Evolutionary conservation across 495 filamentous ascomycete species (phyloP).

Genomic region (Daldinia decipiens): DNA sequence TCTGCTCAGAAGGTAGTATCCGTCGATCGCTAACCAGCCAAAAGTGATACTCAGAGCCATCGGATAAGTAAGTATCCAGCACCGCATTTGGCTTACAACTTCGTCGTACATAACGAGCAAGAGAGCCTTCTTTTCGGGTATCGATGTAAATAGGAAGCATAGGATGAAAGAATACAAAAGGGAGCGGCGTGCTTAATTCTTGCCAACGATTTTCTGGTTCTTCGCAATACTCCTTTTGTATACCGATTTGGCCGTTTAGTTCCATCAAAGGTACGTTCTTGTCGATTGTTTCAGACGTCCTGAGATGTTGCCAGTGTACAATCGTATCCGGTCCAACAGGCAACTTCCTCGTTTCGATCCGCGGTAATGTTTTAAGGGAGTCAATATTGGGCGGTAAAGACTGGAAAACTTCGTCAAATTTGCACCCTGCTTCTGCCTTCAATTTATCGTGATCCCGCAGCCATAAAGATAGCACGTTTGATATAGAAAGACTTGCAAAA

Average conservation of each 20-base stretch:
- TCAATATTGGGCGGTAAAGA: conserved; percentile 52
- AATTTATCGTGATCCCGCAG: conserved; percentile 68
- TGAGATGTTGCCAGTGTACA: conserved; percentile 77
- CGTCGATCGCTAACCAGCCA: conserved; percentile 84
- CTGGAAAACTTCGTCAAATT: conserved; percentile 63
- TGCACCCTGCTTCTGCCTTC: conserved; percentile 55
- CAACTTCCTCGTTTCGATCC: conserved; percentile 58
- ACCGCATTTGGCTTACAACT: conserved; percentile 88
- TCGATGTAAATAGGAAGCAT: conserved; percentile 90
- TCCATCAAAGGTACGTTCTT: conserved; percentile 82
- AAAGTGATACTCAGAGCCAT: conserved; percentile 81
- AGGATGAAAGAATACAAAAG: conserved; percentile 86
- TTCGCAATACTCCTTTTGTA: conserved; percentile 77
- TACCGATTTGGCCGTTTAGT: conserved; percentile 85
- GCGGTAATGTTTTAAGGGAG: conserved; percentile 46
- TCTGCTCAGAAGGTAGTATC: conserved; percentile 67
- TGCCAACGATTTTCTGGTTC: conserved; percentile 80
- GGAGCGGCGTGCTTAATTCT: conserved; percentile 78
- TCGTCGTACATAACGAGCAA: conserved; percentile 83
- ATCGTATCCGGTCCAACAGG: conserved; percentile 53
- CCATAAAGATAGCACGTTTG: conserved; percentile 76
- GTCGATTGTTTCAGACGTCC: conserved; percentile 64
- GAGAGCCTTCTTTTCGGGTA: conserved; percentile 82
- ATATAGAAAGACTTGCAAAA: conserved; percentile 73
- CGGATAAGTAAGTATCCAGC: conserved; percentile 83